phyloP scores from a whole-genome alignment of 1,139 yeast genomes.

The Magnusiomyces suaveolens region DNA sequence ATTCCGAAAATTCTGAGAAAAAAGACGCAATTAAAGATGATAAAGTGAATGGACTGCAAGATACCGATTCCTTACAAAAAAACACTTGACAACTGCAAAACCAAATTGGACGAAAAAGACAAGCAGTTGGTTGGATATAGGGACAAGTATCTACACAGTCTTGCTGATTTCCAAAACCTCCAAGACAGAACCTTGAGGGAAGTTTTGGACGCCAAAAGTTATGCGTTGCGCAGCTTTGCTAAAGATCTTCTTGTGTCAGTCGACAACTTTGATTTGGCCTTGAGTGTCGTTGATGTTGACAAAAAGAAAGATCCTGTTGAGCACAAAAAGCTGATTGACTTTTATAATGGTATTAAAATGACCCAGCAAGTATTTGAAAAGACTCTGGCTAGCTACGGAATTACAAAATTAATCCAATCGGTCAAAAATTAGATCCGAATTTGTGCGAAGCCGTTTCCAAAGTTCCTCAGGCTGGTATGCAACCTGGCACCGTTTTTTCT shows the following conservation, averaged over 20 bases:
- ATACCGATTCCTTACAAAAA: slow-evolving; percentile 9
- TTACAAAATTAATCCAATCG: slow-evolving; percentile 75
- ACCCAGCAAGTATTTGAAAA: slow-evolving; percentile 80
- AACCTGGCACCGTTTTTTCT: slow-evolving; percentile 86
- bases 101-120: slow-evolving; percentile 55
- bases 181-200: slow-evolving; percentile 88
- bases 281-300: slow-evolving; percentile 62
- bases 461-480: slow-evolving; percentile 78
- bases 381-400: slow-evolving; percentile 73
- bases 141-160: slow-evolving; percentile 71
- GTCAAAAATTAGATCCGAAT: slow-evolving; percentile 83
- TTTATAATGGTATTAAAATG: slow-evolving; percentile 87
- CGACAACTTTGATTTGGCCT: slow-evolving; percentile 85
- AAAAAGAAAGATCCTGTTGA: slow-evolving; percentile 27
- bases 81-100: slow-evolving; percentile 38
- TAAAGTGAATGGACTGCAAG: slow-evolving; percentile 66
- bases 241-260: slow-evolving; percentile 82
- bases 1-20: slow-evolving; percentile 5
- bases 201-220: slow-evolving; percentile 77
- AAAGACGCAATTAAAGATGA: slow-evolving; percentile 5
- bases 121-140: slow-evolving; percentile 75
- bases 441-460: slow-evolving; percentile 90
- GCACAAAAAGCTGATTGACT: slow-evolving; percentile 53
- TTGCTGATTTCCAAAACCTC: slow-evolving; percentile 88
- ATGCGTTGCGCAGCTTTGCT: slow-evolving; percentile 88